These are phyloP conservation scores for Exophiala sp. DNA, from an alignment of 2,329 filamentous ascomycete genomes.

Conservation along the genomic window DNA sequence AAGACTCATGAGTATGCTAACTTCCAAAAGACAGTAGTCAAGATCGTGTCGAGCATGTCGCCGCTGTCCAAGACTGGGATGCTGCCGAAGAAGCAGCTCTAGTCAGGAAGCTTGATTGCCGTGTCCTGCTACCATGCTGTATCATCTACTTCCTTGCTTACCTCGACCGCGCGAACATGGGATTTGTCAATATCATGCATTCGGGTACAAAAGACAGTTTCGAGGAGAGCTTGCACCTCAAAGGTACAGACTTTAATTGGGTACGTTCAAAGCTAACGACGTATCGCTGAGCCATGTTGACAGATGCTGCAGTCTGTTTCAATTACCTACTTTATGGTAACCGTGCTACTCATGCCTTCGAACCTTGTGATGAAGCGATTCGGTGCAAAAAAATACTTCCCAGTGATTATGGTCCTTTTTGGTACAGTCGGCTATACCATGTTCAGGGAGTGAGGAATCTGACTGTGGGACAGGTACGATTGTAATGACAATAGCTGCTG, in stretches of 20 bases:
- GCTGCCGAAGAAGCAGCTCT: slow-evolving; percentile 21
- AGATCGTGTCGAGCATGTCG: slow-evolving; percentile 15
- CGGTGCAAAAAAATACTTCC: slow-evolving; percentile 33
- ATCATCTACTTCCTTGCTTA: slow-evolving; percentile 27
- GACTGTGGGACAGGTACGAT: slow-evolving; percentile 12
- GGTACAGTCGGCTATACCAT: slow-evolving; percentile 6
- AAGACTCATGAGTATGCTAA: neutral
- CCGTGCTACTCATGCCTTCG: slow-evolving; percentile 23
- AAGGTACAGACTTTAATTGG: slow-evolving; percentile 26
- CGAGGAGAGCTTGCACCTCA: slow-evolving; percentile 14
- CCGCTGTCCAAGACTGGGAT: slow-evolving; percentile 21
- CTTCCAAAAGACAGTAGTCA: slow-evolving; percentile 8
- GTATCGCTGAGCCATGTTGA: neutral
- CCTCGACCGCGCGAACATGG: slow-evolving; percentile 25
- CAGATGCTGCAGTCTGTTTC: slow-evolving; percentile 18
- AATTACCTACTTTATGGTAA: slow-evolving; percentile 25
- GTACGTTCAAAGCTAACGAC: neutral
- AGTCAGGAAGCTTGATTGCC: slow-evolving; percentile 24
- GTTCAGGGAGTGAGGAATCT: neutral
- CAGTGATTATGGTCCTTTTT: slow-evolving; percentile 46
- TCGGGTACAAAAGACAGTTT: slow-evolving; percentile 15
- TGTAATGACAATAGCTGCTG: slow-evolving; percentile 23
- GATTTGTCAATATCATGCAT: slow-evolving; percentile 23
- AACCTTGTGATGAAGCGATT: slow-evolving; percentile 26
- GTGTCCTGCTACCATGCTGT: slow-evolving; percentile 22